Evolutionary conservation across 75 land plant genomes (phyloP).

Genomic region (Pinus tabuliformis): DNA sequence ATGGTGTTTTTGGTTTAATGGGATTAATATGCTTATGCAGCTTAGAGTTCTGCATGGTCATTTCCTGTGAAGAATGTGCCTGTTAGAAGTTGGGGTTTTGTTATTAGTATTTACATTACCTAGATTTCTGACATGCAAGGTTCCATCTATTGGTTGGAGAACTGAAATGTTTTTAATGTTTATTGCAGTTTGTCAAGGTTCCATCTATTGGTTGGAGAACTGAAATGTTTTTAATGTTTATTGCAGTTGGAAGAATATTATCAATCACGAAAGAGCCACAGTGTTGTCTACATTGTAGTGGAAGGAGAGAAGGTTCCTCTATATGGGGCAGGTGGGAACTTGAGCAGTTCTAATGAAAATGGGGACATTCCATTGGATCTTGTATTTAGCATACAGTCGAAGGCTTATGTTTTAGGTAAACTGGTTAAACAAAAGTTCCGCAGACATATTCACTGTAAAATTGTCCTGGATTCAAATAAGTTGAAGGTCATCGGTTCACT

Average conservation of each 20-base stretch:
- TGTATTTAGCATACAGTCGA: conserved; percentile 39
- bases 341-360: conserved; percentile 31
- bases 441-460: conserved; percentile 34
- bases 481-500: conserved; percentile 32
- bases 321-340: conserved; percentile 53
- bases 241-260: conserved; percentile 62
- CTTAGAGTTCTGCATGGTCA: too few species aligned
- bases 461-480: conserved; percentile 46
- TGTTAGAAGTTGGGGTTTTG: too few species aligned
- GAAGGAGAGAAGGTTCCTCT: conserved; percentile 51
- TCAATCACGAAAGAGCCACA: conserved; percentile 57
- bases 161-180: background rate
- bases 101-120: too few species aligned
- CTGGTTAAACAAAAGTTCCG: conserved; percentile 71
- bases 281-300: conserved; percentile 25
- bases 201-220: background rate
- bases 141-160: background rate
- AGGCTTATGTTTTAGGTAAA: conserved; percentile 62
- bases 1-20: too few species aligned
- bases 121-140: too few species aligned
- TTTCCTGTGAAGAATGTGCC: too few species aligned
- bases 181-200: conserved; percentile 37
- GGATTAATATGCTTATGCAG: too few species aligned
- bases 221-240: background rate
- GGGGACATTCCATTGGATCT: conserved; percentile 32